Conservation (phyloP, 768 basidiomycete species). For the Rubroboletus pulcherrimus region DNA sequence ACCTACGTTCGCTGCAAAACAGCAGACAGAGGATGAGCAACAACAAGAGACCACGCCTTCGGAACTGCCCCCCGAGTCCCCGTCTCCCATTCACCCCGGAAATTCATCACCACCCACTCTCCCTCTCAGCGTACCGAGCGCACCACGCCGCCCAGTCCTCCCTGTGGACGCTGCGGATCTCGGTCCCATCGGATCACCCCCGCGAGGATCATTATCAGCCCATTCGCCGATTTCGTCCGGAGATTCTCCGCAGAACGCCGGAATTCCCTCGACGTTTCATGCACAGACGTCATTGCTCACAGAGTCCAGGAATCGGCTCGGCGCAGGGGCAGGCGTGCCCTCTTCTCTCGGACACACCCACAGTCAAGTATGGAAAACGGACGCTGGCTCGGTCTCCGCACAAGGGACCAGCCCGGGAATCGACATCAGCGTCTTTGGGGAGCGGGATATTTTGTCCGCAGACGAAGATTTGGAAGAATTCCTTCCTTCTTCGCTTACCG, state of each 20-base stretch:
- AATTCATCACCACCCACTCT: constrained; percentile 46
- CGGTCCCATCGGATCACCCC: constrained; percentile 82
- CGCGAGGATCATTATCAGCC: constrained; percentile 43
- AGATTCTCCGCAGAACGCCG: constrained; percentile 40
- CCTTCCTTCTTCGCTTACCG: constrained; percentile 82
- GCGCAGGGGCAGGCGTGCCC: constrained; percentile 44
- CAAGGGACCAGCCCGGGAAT: constrained; percentile 13
- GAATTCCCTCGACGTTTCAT: constrained; percentile 65
- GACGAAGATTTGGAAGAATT: constrained; percentile 87
- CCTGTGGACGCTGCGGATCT: constrained; percentile 50
- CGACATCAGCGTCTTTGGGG: constrained; percentile 30
- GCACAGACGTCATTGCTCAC: constrained; percentile 53
- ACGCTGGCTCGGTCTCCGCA: constrained; percentile 22
- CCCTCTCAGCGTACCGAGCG: constrained; percentile 47
- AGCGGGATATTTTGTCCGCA: constrained; percentile 37
- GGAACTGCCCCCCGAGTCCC: constrained; percentile 9
- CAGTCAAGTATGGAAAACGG: constrained; percentile 27
- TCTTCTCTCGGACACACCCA: constrained; percentile 52
- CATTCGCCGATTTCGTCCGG: constrained; percentile 51
- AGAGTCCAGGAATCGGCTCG: constrained; percentile 36
- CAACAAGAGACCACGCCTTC: background rate
- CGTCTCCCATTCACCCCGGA: constrained; percentile 20
- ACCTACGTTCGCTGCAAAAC: background rate
- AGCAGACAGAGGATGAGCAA: constrained; percentile 14
- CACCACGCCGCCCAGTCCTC: constrained; percentile 44